Base-by-base conservation (phyloP, 140 eudicot genomes). In the Erigeron philadelphicus region DNA sequence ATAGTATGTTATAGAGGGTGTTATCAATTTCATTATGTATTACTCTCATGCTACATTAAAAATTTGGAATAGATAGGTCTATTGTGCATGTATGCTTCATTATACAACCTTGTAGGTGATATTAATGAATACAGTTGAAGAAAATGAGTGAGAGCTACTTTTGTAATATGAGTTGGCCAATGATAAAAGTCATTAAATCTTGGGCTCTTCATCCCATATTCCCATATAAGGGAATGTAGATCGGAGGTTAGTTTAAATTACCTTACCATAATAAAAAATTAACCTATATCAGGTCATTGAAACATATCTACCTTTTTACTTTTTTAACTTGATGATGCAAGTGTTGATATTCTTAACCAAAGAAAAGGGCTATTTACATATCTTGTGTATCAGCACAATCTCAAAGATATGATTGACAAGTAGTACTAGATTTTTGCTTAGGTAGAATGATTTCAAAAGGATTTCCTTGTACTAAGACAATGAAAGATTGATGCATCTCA, bases 371-470 rank as follows among this genome's bases (percentile, higher is more conserved):
- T 63, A 60, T 16, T 23, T 11, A 31, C 21, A 41, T 59, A 60
- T 61, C 59, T 44, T 74, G 40, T 74, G 43, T 58, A 66, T 58
- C 74, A 60, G 61, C 74, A 60, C 58, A 64, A 78, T 78, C 81
- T 40, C 7, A 58, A 73, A 78, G 78, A 78, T 78, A 62, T 72
- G 78, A 61, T 72, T 58, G 64, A 52, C 21, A 78, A 67, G 64
- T 59, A 66, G 82, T 78, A 68, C 70, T 78, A 78, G 82, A 78
- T 78, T 72, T 72, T 59, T 49, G 66, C 64, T 72, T 78, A 78
- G 82, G 82, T 66, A 62, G 60, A 72, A 66, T 66, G 78, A 78
- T 72, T 63, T 64, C 55, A 42, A 62, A 58, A 56, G 64, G 68
- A 65, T 50, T 73, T 17, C 21, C 63, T 35, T 75, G 63, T 75